phyloP scores from a whole-genome alignment of 768 basidiomycete species.

The Ramaria sp. region DNA sequence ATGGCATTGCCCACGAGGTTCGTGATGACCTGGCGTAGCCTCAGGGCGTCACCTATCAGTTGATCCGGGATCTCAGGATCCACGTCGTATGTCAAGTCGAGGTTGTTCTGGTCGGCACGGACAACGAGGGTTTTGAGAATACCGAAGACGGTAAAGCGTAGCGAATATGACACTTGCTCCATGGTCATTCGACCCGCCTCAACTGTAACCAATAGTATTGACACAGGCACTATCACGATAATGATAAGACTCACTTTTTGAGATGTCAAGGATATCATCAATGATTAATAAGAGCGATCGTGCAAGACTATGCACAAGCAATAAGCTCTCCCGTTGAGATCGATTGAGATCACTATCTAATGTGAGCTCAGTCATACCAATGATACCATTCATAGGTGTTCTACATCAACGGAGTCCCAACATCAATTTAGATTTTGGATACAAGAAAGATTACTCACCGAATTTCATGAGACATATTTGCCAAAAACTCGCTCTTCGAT shows the following conservation, averaged over 20 bases:
- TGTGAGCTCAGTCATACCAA: constrained; percentile 98
- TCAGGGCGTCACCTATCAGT: constrained; percentile 90
- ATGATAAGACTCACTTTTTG: constrained; percentile 71
- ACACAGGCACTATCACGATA: constrained; percentile 7
- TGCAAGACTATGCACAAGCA: constrained; percentile 92
- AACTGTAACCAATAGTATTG: constrained; percentile 37
- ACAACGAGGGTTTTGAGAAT: constrained; percentile 98
- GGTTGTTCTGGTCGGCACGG: constrained; percentile 90
- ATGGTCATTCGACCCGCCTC: constrained; percentile 99
- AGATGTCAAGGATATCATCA: constrained; percentile 98
- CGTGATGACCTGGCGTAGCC: constrained; percentile 90
- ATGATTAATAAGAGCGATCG: constrained; percentile 91
- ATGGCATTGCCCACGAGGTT: constrained; percentile 94
- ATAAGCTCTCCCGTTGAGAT: constrained; percentile 88
- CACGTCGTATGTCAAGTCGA: constrained; percentile 93
- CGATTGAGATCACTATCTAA: constrained; percentile 92
- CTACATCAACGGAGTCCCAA: constrained; percentile 27
- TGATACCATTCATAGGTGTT: constrained; percentile 99
- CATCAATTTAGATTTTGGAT: too few species aligned
- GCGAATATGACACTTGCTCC: constrained; percentile 97
- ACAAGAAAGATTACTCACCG: constrained; percentile 41
- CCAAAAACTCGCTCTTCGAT: constrained; percentile 95
- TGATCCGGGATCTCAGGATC: constrained; percentile 95
- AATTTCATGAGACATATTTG: constrained; percentile 97
- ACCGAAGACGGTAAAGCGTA: constrained; percentile 94